Base-by-base conservation (phyloP, 192 early-diverging fungal species). In the Lobosporangium transversale region DNA sequence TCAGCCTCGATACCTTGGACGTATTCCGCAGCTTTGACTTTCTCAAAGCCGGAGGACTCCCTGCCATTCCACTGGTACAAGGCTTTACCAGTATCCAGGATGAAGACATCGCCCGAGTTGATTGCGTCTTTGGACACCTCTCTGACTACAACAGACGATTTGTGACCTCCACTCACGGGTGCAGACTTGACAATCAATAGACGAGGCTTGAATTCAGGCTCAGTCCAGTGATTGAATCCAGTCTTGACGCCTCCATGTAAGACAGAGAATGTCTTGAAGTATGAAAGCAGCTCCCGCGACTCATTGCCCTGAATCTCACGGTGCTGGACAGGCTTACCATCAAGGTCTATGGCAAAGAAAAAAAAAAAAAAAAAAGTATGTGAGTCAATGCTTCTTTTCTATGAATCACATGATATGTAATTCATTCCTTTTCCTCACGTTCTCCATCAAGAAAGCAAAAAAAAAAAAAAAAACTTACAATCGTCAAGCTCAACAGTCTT, bases 401-500 rank as follows among this genome's bases (percentile, higher is more conserved):
- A n/a, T n/a, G n/a, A n/a, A n/a, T n/a, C 47, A 49, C 17, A 23
- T 14, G 47, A 49, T 17, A n/a, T n/a, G n/a, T n/a, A n/a, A n/a
- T n/a, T n/a, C n/a, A n/a, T n/a, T n/a, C n/a, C n/a, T n/a, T n/a
- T n/a, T n/a, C n/a, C n/a, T n/a, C n/a, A n/a, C n/a, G n/a, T n/a
- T n/a, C n/a, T n/a, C n/a, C n/a, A n/a, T n/a, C n/a, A n/a, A n/a
- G n/a, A n/a, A n/a, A n/a, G 18, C 23, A 11, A 42, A 56, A 21
- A 30, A 20, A 44, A 31, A 27, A 12, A 2, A 7, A 21, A n/a
- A 26, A 44, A 37, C 69, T 66, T 83, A 90, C 89, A 89, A 56
- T 90, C 89, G 80, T 93, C 91, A 3, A 90, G 70, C 63, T 89
- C 88, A 20, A 94, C 91, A 2, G 93, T 93, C 79, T 94, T 94